phyloP scores from a whole-genome alignment of 2,329 filamentous ascomycete genomes.

The Elsinoe batatas region DNA sequence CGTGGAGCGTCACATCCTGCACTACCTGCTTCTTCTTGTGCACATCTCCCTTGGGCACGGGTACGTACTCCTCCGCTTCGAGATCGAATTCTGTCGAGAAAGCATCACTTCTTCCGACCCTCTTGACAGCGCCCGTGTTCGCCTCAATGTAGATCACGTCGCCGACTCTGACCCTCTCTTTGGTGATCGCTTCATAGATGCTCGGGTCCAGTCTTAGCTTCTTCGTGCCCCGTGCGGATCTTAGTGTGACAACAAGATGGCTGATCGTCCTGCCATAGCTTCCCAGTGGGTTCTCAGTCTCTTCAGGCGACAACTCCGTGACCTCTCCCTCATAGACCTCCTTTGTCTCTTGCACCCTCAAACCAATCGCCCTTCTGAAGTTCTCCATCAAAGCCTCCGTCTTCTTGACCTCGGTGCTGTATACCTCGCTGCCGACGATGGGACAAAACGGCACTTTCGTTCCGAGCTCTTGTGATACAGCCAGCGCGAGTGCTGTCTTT shows the following conservation, averaged over 20 bases:
- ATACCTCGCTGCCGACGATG: slow-evolving; percentile 96
- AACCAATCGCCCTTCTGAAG: slow-evolving; percentile 88
- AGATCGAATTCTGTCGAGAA: slow-evolving; percentile 98
- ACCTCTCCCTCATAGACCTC: slow-evolving; percentile 99
- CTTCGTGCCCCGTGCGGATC: slow-evolving; percentile 94
- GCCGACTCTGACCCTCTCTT: slow-evolving; percentile 89
- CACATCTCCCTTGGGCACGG: slow-evolving; percentile 95
- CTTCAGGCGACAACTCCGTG: slow-evolving; percentile 92
- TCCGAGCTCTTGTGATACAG: slow-evolving; percentile 91
- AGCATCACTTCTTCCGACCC: slow-evolving; percentile 88
- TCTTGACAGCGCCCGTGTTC: slow-evolving; percentile 95
- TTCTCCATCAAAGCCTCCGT: slow-evolving; percentile 99
- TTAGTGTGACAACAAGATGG: slow-evolving; percentile 85
- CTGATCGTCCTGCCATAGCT: slow-evolving; percentile 97
- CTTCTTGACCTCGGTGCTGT: slow-evolving; percentile 98
- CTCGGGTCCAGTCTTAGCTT: slow-evolving; percentile 93
- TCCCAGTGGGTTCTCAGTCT: slow-evolving; percentile 93
- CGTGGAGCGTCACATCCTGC: slow-evolving; percentile 94
- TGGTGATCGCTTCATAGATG: slow-evolving; percentile 98
- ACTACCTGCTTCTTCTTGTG: slow-evolving; percentile 99
- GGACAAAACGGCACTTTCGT: slow-evolving; percentile 98
- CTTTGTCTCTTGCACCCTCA: slow-evolving; percentile 96
- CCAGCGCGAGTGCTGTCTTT: slow-evolving; percentile 91
- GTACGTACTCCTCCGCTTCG: slow-evolving; percentile 97
- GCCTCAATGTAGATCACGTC: slow-evolving; percentile 99